Conservation (phyloP, 192 early-diverging fungal species). For the Umbelopsis vinacea region DNA sequence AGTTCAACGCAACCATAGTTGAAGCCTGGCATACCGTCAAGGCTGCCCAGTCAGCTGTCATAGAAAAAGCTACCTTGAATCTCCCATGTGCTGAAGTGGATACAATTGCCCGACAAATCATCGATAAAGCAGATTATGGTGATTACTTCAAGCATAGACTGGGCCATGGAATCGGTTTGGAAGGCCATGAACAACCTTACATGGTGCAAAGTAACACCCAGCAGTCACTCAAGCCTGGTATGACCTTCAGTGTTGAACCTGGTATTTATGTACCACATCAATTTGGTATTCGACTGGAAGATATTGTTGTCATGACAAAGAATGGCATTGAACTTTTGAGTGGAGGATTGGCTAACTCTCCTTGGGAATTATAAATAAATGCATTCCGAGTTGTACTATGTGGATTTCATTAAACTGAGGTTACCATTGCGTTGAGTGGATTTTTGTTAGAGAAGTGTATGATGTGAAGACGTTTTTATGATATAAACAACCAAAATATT, state of each 20-base stretch:
- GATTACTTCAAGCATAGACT: slow-evolving; percentile 52
- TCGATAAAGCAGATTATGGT: slow-evolving; percentile 46
- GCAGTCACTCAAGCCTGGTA: slow-evolving; percentile 44
- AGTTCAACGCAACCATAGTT: slow-evolving; percentile 39
- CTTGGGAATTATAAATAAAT: slow-evolving; percentile 35
- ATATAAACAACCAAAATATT: background rate
- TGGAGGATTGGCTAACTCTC: slow-evolving; percentile 36
- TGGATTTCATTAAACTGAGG: background rate
- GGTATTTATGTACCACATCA: slow-evolving; percentile 54
- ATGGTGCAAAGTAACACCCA: slow-evolving; percentile 51
- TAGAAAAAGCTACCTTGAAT: slow-evolving; percentile 34
- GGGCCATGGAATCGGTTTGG: slow-evolving; percentile 57
- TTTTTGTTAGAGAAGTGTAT: no score
- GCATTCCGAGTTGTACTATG: no score
- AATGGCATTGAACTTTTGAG: slow-evolving; percentile 40
- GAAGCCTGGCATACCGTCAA: slow-evolving; percentile 54
- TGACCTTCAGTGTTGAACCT: slow-evolving; percentile 58
- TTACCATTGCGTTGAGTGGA: background rate
- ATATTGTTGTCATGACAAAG: slow-evolving; percentile 38
- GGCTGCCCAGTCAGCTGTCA: slow-evolving; percentile 44
- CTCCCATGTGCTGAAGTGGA: slow-evolving; percentile 50
- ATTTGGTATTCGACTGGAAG: slow-evolving; percentile 45
- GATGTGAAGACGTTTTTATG: background rate
- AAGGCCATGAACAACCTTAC: slow-evolving; percentile 62
- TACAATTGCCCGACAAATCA: slow-evolving; percentile 45